Base-by-base conservation (phyloP, 495 filamentous ascomycete species). In the Hypoxylon rickii region DNA sequence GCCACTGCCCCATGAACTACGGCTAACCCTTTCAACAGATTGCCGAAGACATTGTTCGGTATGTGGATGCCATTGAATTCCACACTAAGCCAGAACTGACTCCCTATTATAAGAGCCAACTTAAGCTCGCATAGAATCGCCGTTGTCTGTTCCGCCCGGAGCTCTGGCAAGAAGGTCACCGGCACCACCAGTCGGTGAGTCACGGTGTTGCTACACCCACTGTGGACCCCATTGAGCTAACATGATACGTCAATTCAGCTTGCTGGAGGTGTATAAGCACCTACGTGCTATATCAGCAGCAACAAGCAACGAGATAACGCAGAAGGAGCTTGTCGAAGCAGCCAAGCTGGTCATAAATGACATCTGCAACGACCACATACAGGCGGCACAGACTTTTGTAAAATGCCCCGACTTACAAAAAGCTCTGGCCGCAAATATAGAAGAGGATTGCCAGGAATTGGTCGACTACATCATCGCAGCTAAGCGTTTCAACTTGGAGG, bases 131-230 rank as follows among this genome's bases (percentile, higher is more conserved):
- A 89, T 53, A 84, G 81, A 66, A 83, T 96, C 51, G 92, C 88
- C 29, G 86, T 97, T 33, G 90, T 97, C 19, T 97, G 94, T 66
- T 98, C 94, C 34, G 94, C 94, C 16, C 75, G 92, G 68, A 96
- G 90, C 69, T 92, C 88, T 47, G 88, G 86, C 51, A 93, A 89
- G 62, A 97, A 97, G 71, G 82, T 82, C 21, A 89, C 93, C 51
- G 92, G 92, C 44, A 97, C 94, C 38, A 97, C 94, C 36, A 97
- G 94, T 76, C 84, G 90, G 90, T 95, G 76, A 83, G 88, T 78
- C 73, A 68, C 46, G 15, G 19, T 37, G 24, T 49, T 42, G 32
- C 38, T 39, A 17, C 17, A 31, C 11, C 38, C 20, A 34, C 32
- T 17, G 12, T 39, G 3, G 8, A 32, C 18, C 51, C 18, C 51